Evolutionary conservation across 1,284 basidiomycete species (phyloP).

Genomic region (Peniophora sp.): DNA sequence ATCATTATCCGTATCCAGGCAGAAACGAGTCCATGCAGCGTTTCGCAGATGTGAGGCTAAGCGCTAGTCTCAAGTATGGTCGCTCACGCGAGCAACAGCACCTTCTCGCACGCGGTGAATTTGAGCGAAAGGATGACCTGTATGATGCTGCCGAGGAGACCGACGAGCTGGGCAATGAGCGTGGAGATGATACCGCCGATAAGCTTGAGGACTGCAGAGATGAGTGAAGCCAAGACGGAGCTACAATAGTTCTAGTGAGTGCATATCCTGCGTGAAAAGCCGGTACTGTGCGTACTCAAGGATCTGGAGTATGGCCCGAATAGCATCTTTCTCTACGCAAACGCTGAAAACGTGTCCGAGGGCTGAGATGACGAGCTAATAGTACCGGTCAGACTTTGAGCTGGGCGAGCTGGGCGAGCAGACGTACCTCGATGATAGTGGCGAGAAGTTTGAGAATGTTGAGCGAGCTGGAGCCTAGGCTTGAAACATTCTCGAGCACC

Average conservation of each 20-base stretch:
- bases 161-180: conserved; percentile 11
- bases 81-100: too few relatives aligned
- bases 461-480: not conserved
- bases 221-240: not conserved
- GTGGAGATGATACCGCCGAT: conserved; percentile 5
- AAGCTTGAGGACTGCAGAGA: conserved; percentile 7
- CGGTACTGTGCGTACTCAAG: not conserved
- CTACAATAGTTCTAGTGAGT: not conserved
- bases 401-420: not conserved
- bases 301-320: not conserved
- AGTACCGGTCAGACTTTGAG: not conserved
- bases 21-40: too few relatives aligned
- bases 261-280: too few relatives aligned
- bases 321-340: not conserved
- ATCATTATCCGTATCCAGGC: too few relatives aligned
- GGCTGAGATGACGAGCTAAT: not conserved
- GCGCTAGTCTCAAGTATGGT: too few relatives aligned
- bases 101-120: conserved; percentile 1
- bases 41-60: too few relatives aligned
- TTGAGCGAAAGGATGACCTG: conserved; percentile 11
- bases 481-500: not conserved
- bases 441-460: not conserved
- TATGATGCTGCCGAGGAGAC: conserved; percentile 7
- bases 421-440: not conserved
- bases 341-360: not conserved